Base-by-base conservation (phyloP, 495 filamentous ascomycete genomes). In the Penicillium antarcticum region DNA sequence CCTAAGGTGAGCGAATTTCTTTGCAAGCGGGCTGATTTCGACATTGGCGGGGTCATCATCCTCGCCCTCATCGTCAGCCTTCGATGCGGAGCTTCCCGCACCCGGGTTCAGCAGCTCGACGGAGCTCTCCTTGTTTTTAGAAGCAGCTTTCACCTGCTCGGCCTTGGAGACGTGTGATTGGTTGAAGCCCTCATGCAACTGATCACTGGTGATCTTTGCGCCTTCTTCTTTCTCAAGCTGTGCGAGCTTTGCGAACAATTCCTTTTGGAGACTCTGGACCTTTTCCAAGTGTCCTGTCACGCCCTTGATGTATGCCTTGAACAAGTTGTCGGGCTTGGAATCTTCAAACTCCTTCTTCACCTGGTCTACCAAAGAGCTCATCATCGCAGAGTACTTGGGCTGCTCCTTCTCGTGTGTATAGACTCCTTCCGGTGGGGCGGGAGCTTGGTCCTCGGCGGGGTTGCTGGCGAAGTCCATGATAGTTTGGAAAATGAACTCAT, bases 321-420 rank as follows among this genome's bases (percentile, higher is more conserved):
- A 86, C 29, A 86, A 73, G 53, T 86, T 80, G 29, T 82, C 71
- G 4, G 72, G 74, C 10, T 79, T 78, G 45, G 84, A 81, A 48
- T 88, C 84, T 35, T 89, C 88, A 12, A 96, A 78, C 36, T 90
- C 84, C 67, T 87, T 87, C 75, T 97, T 97, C 23, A 97, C 91
- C 65, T 96, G 88, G 60, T 98, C 94, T 6, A 97, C 80, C 55
- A 98, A 58, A 5, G 85, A 80, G 24, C 89, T 87, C 87, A 97
- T 91, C 94, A 98, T 97, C 72, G 91, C 87, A 14, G 89, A 92
- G 63, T 95, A 98, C 5, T 85, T 87, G 1, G 90, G 91, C 48
- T 87, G 82, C 58, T 91, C 85, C 55, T 79, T 75, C 57, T 86
- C 82, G 52, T 89, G 72, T 32, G 82, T 80, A 62, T 95, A 85